A percentile compares a stretch with the other conserved stretches of the same genome.
Conservation (phyloP, 2,329 filamentous ascomycete genomes). For the Aureobasidium melanogenum region DNA sequence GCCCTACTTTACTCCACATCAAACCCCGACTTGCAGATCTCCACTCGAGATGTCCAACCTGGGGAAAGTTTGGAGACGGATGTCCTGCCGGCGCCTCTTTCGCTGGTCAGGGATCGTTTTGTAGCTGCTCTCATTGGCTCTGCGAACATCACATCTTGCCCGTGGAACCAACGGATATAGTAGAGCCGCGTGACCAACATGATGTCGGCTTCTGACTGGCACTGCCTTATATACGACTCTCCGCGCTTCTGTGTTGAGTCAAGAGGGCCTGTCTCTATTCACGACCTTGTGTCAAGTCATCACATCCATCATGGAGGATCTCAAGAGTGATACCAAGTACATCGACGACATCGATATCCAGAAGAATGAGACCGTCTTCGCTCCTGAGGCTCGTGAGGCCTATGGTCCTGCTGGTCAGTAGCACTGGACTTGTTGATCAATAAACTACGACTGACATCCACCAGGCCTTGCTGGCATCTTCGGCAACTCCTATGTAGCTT, state of each 20-base stretch:
- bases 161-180: too few relatives aligned
- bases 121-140: too few relatives aligned
- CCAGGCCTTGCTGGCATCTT: constrained; percentile 39
- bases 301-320: background rate
- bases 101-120: too few relatives aligned
- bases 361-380: constrained; percentile 14
- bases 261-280: background rate
- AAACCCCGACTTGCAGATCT: constrained; percentile 1
- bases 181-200: background rate
- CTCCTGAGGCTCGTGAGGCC: constrained; percentile 16
- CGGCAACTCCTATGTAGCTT: constrained; percentile 39
- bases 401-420: constrained; percentile 22
- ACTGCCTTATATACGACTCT: background rate
- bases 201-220: background rate
- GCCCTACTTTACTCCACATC: background rate
- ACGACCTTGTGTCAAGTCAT: background rate
- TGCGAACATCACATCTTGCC: too few relatives aligned
- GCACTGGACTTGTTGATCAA: background rate
- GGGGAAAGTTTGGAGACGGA: background rate
- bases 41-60: background rate
- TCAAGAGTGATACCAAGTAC: background rate
- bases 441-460: background rate
- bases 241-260: background rate
- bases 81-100: too few relatives aligned
- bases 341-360: constrained; percentile 11